Evolutionary conservation across 306 rosid species (phyloP).

Genomic region (Trifolium subterraneum): DNA sequence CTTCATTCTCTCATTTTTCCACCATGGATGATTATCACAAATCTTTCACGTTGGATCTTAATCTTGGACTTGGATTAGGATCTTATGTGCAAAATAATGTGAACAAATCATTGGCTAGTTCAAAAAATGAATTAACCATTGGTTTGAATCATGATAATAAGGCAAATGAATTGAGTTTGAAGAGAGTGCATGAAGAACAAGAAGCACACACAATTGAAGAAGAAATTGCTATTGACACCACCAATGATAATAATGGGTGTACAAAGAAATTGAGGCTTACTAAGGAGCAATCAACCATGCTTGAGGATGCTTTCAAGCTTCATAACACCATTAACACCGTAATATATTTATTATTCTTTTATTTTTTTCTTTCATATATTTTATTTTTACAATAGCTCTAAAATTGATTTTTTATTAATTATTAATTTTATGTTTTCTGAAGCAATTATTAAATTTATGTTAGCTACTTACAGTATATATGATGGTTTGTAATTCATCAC

Average conservation of each 20-base stretch:
- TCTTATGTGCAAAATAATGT: constrained; percentile 40
- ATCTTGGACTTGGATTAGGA: constrained; percentile 60
- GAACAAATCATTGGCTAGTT: constrained; percentile 31
- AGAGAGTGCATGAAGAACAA: constrained; percentile 20
- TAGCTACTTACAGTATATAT: neutral
- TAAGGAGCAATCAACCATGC: constrained; percentile 64
- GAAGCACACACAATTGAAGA: constrained; percentile 11
- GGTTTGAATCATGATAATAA: constrained; percentile 21
- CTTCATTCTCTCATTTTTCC: constrained; percentile 10
- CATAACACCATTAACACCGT: constrained; percentile 70
- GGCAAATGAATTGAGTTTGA: constrained; percentile 25
- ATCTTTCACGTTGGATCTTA: constrained; percentile 48
- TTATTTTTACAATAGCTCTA: neutral
- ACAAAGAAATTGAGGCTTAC: constrained; percentile 82
- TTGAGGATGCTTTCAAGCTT: constrained; percentile 71
- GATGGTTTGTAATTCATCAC: neutral
- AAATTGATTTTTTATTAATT: neutral
- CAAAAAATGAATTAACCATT: constrained; percentile 28
- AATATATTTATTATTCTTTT: neutral
- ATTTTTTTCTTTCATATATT: neutral
- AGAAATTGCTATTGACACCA: constrained; percentile 26
- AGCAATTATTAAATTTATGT: neutral
- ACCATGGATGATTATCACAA: constrained; percentile 56
- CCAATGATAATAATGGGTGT: constrained; percentile 25
- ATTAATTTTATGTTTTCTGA: neutral